A percentile compares a stretch with the other conserved stretches of the same genome.
These are phyloP conservation scores for Phytophthora palmivora DNA, from an alignment of 352 stramenopile genomes.

Conservation along the genomic window DNA sequence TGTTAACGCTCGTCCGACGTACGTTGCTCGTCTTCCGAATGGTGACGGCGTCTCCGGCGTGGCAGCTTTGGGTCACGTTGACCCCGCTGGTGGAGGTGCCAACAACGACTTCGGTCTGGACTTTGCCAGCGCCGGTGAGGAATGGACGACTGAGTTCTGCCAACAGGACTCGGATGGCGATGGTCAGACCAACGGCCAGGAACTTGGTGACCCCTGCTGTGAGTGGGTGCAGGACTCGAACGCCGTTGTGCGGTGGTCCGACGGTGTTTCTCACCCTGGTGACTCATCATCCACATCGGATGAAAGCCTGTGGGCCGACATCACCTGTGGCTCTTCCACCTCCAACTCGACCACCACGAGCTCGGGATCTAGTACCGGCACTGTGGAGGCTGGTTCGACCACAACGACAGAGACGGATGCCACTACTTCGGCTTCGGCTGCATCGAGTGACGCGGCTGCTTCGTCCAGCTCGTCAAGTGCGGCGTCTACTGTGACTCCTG, in stretches of 20 bases:
- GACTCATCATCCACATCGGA: conserved; percentile 36
- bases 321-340: conserved; percentile 33
- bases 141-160: conserved; percentile 58
- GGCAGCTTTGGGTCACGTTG: conserved; percentile 45
- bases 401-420: conserved; percentile 11
- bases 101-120: conserved; percentile 39
- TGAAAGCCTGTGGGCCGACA: conserved; percentile 36
- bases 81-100: conserved; percentile 34
- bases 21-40: conserved; percentile 41
- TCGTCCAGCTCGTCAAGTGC: conserved; percentile 30
- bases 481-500: conserved; percentile 28
- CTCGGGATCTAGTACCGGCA: conserved; percentile 26
- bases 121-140: conserved; percentile 8
- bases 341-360: conserved; percentile 23
- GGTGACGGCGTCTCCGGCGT: conserved; percentile 41
- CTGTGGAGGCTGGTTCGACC: conserved; percentile 14
- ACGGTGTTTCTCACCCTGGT: conserved; percentile 44
- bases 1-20: conserved; percentile 29
- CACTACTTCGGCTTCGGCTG: conserved; percentile 10
- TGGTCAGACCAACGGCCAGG: conserved; percentile 84
- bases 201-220: conserved; percentile 88
- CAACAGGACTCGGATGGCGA: conserved; percentile 79
- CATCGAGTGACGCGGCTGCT: conserved; percentile 2
- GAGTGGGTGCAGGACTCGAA: conserved; percentile 50
- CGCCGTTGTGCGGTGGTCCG: conserved; percentile 26